Base-by-base conservation (phyloP, 257 asterid species). In the Scutellaria baicalensis region DNA sequence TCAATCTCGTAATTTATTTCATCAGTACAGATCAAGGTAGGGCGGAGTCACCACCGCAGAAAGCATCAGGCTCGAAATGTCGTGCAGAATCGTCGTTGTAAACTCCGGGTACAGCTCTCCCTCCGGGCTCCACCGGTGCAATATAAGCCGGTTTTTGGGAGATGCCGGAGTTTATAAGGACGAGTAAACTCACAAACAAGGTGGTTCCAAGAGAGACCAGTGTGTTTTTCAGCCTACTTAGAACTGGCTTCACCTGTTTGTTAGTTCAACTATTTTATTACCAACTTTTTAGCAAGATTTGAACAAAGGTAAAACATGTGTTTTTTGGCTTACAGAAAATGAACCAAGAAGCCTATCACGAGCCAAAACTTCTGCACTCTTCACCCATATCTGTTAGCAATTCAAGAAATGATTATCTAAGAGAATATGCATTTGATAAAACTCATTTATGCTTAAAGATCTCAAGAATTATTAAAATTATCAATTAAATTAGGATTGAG, bases 331-430 rank as follows among this genome's bases (percentile, higher is more conserved):
- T 75, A 93, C 98, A 13, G 95, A 75, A 75, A 85, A 93, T 59
- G 98, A 90, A 47, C 97, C 98, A 31, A 93, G 83, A 64, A 93
- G 92, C 59, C 98, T 82, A 69, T 93, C 98, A 11, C 96, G 95
- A 64, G 98, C 97, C 85, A 93, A 81, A 66, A 89, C 90, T 87
- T 93, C 91, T 47, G 96, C 95, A 73, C 90, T 91, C 70, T 93
- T 93, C 80, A 93, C 94, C 98, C 98, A 93, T 68, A 87, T 77
- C 98, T 90, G 91, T 57, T 7, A 40, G 12, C 8, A 40, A 2
- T 40, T 8, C 45, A 40, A 40, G 13, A 40, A 40, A 40, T 40
- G 5, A 40, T 40, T 40, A 10, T 27, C 33, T 27, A 27, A 27
- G 33, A 27, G 4, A 27, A 23, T 1, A 3, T 23, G 31, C 31